Conservation (phyloP, 2,329 filamentous ascomycete species). For the Podosphaera fusca region DNA sequence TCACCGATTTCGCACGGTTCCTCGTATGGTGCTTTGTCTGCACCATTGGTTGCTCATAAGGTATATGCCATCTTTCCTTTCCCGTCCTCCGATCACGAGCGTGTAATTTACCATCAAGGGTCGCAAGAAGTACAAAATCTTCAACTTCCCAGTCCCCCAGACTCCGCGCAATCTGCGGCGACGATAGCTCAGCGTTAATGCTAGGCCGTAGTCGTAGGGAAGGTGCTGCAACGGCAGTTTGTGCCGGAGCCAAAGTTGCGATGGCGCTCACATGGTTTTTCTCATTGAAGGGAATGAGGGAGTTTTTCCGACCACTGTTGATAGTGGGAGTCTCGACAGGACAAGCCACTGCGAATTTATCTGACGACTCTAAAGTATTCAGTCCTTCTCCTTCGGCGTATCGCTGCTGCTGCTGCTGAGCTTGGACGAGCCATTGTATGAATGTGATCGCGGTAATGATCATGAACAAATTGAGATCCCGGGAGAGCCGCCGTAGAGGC, state of each 20-base stretch:
- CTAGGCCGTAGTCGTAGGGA: constrained; percentile 39
- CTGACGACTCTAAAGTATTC: background rate
- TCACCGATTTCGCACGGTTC: constrained; percentile 38
- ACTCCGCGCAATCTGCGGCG: constrained; percentile 83
- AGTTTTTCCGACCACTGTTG: constrained; percentile 13
- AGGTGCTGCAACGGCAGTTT: constrained; percentile 92
- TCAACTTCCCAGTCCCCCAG: constrained; percentile 99
- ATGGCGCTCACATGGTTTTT: constrained; percentile 75
- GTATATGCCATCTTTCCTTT: constrained; percentile 62
- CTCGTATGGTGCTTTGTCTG: constrained; percentile 63
- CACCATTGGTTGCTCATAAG: constrained; percentile 69
- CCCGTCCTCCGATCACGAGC: constrained; percentile 76
- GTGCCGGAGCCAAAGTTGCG: constrained; percentile 91
- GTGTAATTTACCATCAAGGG: constrained; percentile 91
- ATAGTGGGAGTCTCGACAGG: constrained; percentile 15
- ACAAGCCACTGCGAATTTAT: constrained; percentile 7
- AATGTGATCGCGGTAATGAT: constrained; percentile 34
- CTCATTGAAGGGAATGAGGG: constrained; percentile 6
- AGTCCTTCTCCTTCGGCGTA: constrained; percentile 7
- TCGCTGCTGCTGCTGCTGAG: constrained; percentile 37
- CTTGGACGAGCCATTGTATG: constrained; percentile 34
- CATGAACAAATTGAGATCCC: constrained; percentile 25
- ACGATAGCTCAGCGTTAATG: constrained; percentile 40
- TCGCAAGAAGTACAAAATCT: constrained; percentile 99
- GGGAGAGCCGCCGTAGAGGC: constrained; percentile 33